Percentiles rank a stretch among this genome's conserved stretches.
phyloP scores from a whole-genome alignment of 2,329 filamentous ascomycete species.

The Lachnellula arida region DNA sequence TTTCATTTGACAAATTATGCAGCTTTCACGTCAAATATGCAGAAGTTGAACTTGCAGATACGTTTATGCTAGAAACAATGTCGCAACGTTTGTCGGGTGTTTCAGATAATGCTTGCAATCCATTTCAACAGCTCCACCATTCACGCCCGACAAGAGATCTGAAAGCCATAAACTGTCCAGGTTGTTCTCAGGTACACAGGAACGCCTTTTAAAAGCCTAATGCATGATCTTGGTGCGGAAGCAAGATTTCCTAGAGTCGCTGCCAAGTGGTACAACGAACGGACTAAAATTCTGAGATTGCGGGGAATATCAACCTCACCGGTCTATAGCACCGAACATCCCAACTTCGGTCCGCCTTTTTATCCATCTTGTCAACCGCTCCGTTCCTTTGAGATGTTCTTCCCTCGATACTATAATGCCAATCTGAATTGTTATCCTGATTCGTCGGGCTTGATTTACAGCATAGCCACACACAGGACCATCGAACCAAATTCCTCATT shows the following conservation, averaged over 20 bases:
- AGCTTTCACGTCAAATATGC: background rate
- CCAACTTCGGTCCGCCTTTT: background rate
- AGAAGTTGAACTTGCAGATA: too few relatives aligned
- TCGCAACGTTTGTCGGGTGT: too few relatives aligned
- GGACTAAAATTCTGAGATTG: background rate
- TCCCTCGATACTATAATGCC: background rate
- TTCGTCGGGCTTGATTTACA: conserved; percentile 1
- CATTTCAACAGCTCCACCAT: too few relatives aligned
- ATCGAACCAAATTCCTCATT: background rate
- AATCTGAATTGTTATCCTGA: background rate
- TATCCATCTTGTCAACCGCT: background rate
- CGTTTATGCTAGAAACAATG: too few relatives aligned
- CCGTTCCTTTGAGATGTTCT: too few relatives aligned
- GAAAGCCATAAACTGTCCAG: background rate
- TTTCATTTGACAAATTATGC: background rate
- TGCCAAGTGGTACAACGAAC: background rate
- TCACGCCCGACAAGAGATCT: background rate
- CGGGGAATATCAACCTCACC: background rate
- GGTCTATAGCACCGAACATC: background rate
- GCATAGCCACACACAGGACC: background rate
- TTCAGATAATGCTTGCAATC: too few relatives aligned
- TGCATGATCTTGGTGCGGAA: background rate
- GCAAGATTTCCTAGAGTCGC: background rate
- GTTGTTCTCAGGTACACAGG: background rate
- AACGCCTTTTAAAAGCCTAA: background rate